Evolutionary conservation across 2,329 filamentous ascomycete species (phyloP).

Genomic region (Aureobasidium subglaciale): DNA sequence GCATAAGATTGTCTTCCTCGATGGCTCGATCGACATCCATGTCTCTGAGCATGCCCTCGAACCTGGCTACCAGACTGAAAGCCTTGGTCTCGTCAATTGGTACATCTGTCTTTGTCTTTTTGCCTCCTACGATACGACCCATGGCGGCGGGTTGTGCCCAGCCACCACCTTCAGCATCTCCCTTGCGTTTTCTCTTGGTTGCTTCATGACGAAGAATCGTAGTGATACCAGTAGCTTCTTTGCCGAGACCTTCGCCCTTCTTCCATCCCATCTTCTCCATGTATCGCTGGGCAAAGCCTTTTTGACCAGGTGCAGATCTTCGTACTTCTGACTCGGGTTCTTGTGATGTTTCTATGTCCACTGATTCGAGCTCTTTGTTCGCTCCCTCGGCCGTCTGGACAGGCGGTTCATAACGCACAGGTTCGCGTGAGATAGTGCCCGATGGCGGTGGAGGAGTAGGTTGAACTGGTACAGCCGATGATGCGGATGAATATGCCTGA

Average conservation of each 20-base stretch:
- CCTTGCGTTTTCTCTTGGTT: slow-evolving; percentile 75
- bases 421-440: slow-evolving; percentile 69
- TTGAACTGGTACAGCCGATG: slow-evolving; percentile 19
- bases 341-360: slow-evolving; percentile 23
- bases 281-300: slow-evolving; percentile 77
- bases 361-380: slow-evolving; percentile 22
- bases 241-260: slow-evolving; percentile 80
- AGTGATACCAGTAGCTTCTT: slow-evolving; percentile 72
- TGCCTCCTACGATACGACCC: slow-evolving; percentile 75
- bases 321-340: slow-evolving; percentile 38
- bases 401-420: slow-evolving; percentile 62
- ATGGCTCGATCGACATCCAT: slow-evolving; percentile 78
- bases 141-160: slow-evolving; percentile 61
- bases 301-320: slow-evolving; percentile 67
- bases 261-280: slow-evolving; percentile 94
- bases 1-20: slow-evolving; percentile 61
- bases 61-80: slow-evolving; percentile 66
- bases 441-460: slow-evolving; percentile 32
- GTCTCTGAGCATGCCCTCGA: slow-evolving; percentile 78
- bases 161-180: slow-evolving; percentile 71
- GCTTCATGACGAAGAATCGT: slow-evolving; percentile 76
- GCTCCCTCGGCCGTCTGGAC: slow-evolving; percentile 31
- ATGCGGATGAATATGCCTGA: slow-evolving; percentile 5
- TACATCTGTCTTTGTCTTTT: slow-evolving; percentile 42
- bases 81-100: slow-evolving; percentile 28